Base-by-base conservation (phyloP, 208 protist species). In the Kentomonas sorsogonicus region DNA sequence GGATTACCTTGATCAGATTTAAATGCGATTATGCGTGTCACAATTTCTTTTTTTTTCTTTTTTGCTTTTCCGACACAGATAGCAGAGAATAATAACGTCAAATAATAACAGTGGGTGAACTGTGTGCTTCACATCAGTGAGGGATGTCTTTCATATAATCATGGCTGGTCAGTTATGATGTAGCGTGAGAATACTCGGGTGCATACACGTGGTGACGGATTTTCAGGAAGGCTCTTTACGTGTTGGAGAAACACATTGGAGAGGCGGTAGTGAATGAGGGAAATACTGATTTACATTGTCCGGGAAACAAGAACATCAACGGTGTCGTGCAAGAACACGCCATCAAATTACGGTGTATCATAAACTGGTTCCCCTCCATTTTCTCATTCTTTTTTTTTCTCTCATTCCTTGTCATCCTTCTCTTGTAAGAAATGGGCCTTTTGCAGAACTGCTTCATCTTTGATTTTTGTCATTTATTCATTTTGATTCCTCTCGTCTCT, bases 1-100 rank as follows among this genome's bases (percentile, higher is more conserved):
- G 6, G 88, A 94, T 44, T 92, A 94, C 39, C 66, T 94, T 26
- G 84, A 94, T 40, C 79, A 94, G 65, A 94, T 94, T 79, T 91
- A 78, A 56, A 22, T 3, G 5, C 29, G 20, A 15, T 26, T 57
- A 23, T 40, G 25, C 29, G 3, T 63, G 46, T 36, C 16, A 10
- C 22, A 13, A 51, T 41, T 36, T 63, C 20, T 27, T 29, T 25
- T 16, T 69, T 20, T 33, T 38, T 46, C 16, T 7, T 52, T n/a
- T 38, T 57, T 30, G 6, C 13, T 44, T 45, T 44, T 7, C 18
- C 45, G 7, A 29, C 27, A 6, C 16, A 36, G 9, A 45, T 20
- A 25, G 36, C 52, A 5, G 3, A 6, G n/a, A 36, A 26, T 27
- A 60, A n/a, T 25, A 57, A 43, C 15, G 36, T 7, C 13, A 44